Evolutionary conservation across 257 asterid species (phyloP).

Genomic region (Ligustrum vulgare): DNA sequence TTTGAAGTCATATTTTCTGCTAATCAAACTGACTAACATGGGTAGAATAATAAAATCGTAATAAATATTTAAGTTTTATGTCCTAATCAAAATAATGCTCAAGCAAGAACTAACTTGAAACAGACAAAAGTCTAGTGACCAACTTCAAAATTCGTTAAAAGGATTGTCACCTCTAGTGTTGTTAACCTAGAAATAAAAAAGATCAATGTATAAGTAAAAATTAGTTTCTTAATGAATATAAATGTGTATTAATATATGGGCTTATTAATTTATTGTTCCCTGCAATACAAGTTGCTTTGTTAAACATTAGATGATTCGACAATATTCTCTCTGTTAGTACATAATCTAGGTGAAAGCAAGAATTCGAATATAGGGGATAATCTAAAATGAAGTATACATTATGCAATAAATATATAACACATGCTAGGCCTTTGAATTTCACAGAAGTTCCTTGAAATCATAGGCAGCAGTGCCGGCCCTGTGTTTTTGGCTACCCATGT

Average conservation of each 20-base stretch:
- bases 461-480: too few relatives aligned
- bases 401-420: background rate
- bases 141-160: background rate
- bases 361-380: background rate
- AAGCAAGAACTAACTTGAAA: too few relatives aligned
- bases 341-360: background rate
- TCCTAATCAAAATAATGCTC: too few relatives aligned
- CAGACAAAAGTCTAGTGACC: too few relatives aligned
- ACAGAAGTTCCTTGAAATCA: constrained; percentile 3
- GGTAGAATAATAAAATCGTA: too few relatives aligned
- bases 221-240: background rate
- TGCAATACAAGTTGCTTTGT: background rate
- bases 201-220: background rate
- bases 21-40: too few relatives aligned
- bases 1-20: too few relatives aligned
- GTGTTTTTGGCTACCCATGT: too few relatives aligned
- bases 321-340: background rate
- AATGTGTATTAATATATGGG: background rate
- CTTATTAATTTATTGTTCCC: background rate
- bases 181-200: background rate
- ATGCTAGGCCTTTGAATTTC: background rate
- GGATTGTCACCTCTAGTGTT: background rate
- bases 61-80: too few relatives aligned
- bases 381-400: background rate
- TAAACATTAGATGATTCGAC: background rate